Base-by-base conservation (phyloP, 2,329 filamentous ascomycete genomes). In the Neopestalotiopsis clavispora region DNA sequence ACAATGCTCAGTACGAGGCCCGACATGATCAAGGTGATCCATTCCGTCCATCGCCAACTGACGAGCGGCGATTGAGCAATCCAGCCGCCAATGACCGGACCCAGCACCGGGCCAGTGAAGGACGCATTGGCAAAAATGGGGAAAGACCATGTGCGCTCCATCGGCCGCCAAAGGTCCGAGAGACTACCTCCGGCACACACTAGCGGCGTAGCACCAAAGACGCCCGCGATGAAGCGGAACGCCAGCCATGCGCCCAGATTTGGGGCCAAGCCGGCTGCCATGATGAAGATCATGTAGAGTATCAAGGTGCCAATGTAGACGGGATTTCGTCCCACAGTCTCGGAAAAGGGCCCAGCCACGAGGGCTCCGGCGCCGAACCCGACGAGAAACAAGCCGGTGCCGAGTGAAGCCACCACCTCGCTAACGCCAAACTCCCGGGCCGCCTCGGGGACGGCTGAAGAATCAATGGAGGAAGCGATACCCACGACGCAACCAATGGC, bases 161-260 rank as follows among this genome's bases (percentile, higher is more conserved):
- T 73, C 0, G 74, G 71, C 4, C 67, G 69, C 72, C 79, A 81
- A 17, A 81, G 76, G 70, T 85, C 84, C 0, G 81, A 77, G 12
- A 85, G 77, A 0, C 80, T 81, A 0, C 82, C 83, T 0, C 83
- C 84, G 0, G 81, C 79, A 28, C 79, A 79, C 1, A 80, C 82
- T 0, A 85, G 74, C 3, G 84, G 83, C 1, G 83, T 81, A 3
- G 83, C 83, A 0, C 83, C 84, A 17, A 81, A 82, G 34, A 84
- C 79, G 0, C 84, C 85, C 1, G 83, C 79, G 1, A 87, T 70
- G 69, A 87, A 85, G 0, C 85, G 81, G 68, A 87, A 87, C 1
- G 76, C 78, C 49, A 86, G 80, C 5, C 85, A 75, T 9, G 80
- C 78, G 0, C 77, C 78, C 7, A 85, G 76, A 68, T 82, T 84